Evolutionary conservation across 1,139 yeast genomes (phyloP).

Genomic region (Hansenula sp.): DNA sequence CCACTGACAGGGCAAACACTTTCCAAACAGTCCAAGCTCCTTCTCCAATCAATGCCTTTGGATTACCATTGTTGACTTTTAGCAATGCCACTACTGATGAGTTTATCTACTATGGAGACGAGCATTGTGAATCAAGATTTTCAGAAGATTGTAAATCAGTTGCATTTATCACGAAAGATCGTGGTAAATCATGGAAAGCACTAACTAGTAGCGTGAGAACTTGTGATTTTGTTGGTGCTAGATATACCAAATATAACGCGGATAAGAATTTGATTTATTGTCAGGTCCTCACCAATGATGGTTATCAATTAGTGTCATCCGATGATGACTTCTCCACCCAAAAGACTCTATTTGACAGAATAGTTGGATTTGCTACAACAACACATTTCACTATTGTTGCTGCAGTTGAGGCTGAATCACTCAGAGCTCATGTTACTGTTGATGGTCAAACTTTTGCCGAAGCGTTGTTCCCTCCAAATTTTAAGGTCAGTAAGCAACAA

Average conservation of each 20-base stretch:
- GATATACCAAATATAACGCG: conserved; percentile 33
- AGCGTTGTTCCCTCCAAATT: conserved; percentile 73
- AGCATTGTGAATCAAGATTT: conserved; percentile 37
- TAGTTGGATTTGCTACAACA: conserved; percentile 63
- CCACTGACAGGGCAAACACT: conserved; percentile 64
- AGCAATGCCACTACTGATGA: conserved; percentile 47
- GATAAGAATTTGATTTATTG: conserved; percentile 60
- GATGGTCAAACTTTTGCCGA: conserved; percentile 81
- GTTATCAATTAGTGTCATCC: conserved; percentile 41
- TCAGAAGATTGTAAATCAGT: conserved; percentile 45
- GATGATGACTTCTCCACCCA: conserved; percentile 45
- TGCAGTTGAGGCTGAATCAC: conserved; percentile 32
- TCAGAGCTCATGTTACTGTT: conserved; percentile 69
- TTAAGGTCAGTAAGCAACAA: conserved; percentile 57
- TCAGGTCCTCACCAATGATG: conserved; percentile 32
- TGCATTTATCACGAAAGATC: conserved; percentile 59
- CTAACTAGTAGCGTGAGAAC: conserved; percentile 45
- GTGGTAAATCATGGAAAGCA: conserved; percentile 56
- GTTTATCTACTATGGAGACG: conserved; percentile 67
- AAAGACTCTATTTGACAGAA: conserved; percentile 39
- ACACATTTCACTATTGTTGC: conserved; percentile 75
- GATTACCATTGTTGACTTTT: conserved; percentile 46
- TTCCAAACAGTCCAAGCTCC: conserved; percentile 51
- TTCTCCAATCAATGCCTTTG: conserved; percentile 34
- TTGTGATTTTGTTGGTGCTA: conserved; percentile 68